Conservation (phyloP, 306 rosid species). For the Cicer judaicum region DNA sequence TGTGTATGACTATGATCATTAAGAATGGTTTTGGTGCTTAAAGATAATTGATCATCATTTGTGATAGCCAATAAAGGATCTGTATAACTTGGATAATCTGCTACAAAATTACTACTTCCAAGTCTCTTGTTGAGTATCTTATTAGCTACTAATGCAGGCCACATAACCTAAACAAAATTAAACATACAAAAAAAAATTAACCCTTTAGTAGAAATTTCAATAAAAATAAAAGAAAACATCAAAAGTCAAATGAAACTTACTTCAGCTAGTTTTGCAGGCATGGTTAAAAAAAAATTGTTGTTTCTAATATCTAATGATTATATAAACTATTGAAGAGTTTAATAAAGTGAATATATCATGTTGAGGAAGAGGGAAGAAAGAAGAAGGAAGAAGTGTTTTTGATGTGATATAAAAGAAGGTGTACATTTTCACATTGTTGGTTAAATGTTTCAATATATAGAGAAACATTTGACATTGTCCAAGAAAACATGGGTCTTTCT, state of each 20-base stretch:
- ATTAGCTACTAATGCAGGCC: slow-evolving; percentile 82
- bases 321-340: not conserved
- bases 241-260: slow-evolving; percentile 50
- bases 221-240: slow-evolving; percentile 24
- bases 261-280: slow-evolving; percentile 53
- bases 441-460: slow-evolving; percentile 27
- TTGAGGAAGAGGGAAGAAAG: slow-evolving; percentile 9
- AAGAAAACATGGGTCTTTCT: slow-evolving; percentile 49
- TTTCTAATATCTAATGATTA: not conserved
- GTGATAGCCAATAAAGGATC: slow-evolving; percentile 50
- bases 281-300: slow-evolving; percentile 16
- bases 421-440: slow-evolving; percentile 14
- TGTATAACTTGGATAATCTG: slow-evolving; percentile 61
- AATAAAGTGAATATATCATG: slow-evolving; percentile 43
- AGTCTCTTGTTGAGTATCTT: slow-evolving; percentile 67
- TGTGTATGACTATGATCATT: slow-evolving; percentile 46
- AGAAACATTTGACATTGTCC: slow-evolving; percentile 33
- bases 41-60: slow-evolving; percentile 31
- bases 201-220: not conserved
- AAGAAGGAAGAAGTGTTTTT: slow-evolving; percentile 18
- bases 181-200: not conserved
- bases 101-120: slow-evolving; percentile 73
- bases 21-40: slow-evolving; percentile 40
- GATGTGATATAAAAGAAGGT: slow-evolving; percentile 42
- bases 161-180: slow-evolving; percentile 56